Evolutionary conservation across 2,329 filamentous ascomycete genomes (phyloP).

Genomic region (Pseudophaeomoniella oleicola): DNA sequence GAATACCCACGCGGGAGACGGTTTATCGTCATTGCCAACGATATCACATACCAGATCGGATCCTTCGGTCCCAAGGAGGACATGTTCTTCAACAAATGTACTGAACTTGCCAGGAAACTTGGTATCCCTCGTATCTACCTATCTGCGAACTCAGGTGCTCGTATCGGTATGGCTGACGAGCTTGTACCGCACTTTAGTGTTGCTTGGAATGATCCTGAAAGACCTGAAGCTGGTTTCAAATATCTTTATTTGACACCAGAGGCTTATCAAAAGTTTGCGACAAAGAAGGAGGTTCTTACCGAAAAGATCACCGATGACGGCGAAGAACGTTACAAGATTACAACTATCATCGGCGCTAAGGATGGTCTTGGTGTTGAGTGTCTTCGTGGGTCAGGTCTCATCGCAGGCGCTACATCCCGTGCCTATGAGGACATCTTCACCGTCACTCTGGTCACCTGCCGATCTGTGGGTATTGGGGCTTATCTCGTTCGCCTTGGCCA

Average conservation of each 20-base stretch:
- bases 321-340: conserved; percentile 85
- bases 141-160: conserved; percentile 96
- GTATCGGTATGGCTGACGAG: conserved; percentile 91
- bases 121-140: conserved; percentile 96
- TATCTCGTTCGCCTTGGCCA: conserved; percentile 97
- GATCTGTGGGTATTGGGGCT: conserved; percentile 97
- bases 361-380: conserved; percentile 97
- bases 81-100: conserved; percentile 98
- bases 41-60: conserved; percentile 98
- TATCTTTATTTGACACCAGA: conserved; percentile 89
- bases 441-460: conserved; percentile 90
- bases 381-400: conserved; percentile 89
- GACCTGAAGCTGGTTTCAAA: conserved; percentile 82
- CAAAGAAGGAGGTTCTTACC: conserved; percentile 66
- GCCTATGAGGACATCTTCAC: conserved; percentile 99
- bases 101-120: conserved; percentile 81
- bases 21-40: conserved; percentile 95
- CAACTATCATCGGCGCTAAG: conserved; percentile 81
- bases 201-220: conserved; percentile 76
- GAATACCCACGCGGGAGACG: conserved; percentile 87
- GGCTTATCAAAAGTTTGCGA: conserved; percentile 72
- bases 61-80: conserved; percentile 95
- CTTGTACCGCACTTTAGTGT: conserved; percentile 95
- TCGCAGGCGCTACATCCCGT: conserved; percentile 90
- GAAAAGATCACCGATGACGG: conserved; percentile 75